A percentile compares a stretch with the other conserved stretches of the same genome.
Conservation (phyloP, 345 rosid species). For the Anacardium occidentale region DNA sequence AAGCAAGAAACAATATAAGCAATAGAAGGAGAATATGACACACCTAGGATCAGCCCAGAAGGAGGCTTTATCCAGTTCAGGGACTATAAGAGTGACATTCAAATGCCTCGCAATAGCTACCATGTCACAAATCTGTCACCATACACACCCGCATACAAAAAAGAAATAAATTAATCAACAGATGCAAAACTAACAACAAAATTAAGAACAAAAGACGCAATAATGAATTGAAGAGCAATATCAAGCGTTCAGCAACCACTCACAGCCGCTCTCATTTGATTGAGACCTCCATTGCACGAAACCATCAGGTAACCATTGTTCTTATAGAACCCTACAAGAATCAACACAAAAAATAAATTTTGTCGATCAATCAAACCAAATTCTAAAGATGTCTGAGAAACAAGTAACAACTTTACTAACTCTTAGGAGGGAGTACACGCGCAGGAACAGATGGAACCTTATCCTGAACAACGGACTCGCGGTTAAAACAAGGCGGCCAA, state of each 20-base stretch:
- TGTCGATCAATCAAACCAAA: no score
- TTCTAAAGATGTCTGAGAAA: no score
- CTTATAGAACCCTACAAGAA: conserved; percentile 67
- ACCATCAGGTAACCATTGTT: conserved; percentile 96
- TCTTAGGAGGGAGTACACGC: conserved; percentile 67
- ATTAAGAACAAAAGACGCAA: neutral
- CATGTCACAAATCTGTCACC: conserved; percentile 79
- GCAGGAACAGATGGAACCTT: conserved; percentile 43
- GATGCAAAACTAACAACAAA: neutral
- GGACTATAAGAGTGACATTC: conserved; percentile 88
- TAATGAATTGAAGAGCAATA: neutral
- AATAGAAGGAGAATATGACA: conserved; percentile 3
- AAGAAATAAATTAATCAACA: conserved; percentile 6
- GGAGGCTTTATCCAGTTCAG: conserved; percentile 81
- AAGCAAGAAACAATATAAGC: neutral
- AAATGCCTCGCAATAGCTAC: conserved; percentile 78
- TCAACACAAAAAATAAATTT: neutral
- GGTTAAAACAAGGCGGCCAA: conserved; percentile 77
- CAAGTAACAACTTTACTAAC: conserved; percentile 35
- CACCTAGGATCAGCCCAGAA: conserved; percentile 95
- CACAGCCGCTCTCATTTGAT: conserved; percentile 93
- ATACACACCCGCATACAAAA: conserved; percentile 2
- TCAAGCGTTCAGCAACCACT: conserved; percentile 21
- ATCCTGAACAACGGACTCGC: conserved; percentile 42
- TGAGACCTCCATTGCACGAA: conserved; percentile 92